These are phyloP conservation scores for Nakazawaea wickerhamii DNA, from an alignment of 805 yeast genomes.

Conservation along the genomic window DNA sequence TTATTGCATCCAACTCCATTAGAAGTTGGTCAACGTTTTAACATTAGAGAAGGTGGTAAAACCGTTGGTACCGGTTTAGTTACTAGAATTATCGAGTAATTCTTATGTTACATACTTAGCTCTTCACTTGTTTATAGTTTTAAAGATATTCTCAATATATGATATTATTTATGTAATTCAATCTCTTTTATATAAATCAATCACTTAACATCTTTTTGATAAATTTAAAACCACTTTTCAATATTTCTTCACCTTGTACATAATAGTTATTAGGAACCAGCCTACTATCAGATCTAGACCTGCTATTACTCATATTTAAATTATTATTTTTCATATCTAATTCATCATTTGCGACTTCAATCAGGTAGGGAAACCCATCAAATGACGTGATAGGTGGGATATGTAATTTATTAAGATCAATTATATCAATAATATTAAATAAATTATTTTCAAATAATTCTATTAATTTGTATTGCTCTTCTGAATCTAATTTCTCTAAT, in stretches of 20 bases:
- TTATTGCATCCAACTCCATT: slow-evolving; percentile 87
- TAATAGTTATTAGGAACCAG: slow-evolving; percentile 17
- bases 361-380: slow-evolving; percentile 61
- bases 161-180: background rate
- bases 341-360: slow-evolving; percentile 22
- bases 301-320: slow-evolving; percentile 2
- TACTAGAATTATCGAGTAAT: slow-evolving; percentile 77
- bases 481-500: slow-evolving; percentile 13
- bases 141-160: background rate
- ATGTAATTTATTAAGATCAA: slow-evolving; percentile 54
- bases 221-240: slow-evolving; percentile 29
- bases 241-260: slow-evolving; percentile 22
- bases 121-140: slow-evolving; percentile 2
- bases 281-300: slow-evolving; percentile 12
- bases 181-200: background rate
- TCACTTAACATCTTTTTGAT: slow-evolving; percentile 30
- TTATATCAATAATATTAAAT: slow-evolving; percentile 42
- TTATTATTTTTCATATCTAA: background rate
- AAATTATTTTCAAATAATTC: slow-evolving; percentile 37
- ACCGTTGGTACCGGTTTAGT: slow-evolving; percentile 98
- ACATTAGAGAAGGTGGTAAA: slow-evolving; percentile 99
- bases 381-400: slow-evolving; percentile 70
- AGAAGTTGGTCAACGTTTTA: slow-evolving; percentile 97
- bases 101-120: background rate
- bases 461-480: slow-evolving; percentile 23